Percentiles rank a stretch among this genome's conserved stretches.
phyloP scores from a whole-genome alignment of 2,329 filamentous ascomycete genomes.

The Dactylonectria macrodidyma region DNA sequence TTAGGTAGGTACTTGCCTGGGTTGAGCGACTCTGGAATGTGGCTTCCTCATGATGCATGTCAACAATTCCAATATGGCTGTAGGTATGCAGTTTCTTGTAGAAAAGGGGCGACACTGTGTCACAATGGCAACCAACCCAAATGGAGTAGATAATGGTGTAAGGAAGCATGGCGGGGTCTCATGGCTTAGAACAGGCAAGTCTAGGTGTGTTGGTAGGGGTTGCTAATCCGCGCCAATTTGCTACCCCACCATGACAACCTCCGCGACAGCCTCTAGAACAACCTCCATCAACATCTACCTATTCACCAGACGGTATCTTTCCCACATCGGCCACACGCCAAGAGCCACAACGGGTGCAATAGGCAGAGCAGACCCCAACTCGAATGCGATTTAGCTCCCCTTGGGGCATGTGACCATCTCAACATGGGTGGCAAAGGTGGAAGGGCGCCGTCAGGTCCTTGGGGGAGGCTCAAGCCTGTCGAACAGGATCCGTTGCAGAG shows the following conservation, averaged over 20 bases:
- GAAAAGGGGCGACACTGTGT: not conserved
- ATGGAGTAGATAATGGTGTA: not conserved
- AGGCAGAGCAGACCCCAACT: not conserved
- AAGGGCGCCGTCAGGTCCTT: conserved; percentile 66
- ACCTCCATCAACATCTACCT: conserved; percentile 13
- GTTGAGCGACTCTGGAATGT: too few species aligned
- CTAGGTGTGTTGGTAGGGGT: not conserved
- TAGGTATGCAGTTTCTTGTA: not conserved
- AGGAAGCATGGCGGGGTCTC: conserved; percentile 3
- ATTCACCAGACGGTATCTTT: conserved; percentile 20
- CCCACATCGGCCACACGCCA: conserved; percentile 3
- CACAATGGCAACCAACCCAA: not conserved
- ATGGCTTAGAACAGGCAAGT: not conserved
- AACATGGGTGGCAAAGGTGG: conserved; percentile 51
- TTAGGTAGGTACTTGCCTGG: too few species aligned
- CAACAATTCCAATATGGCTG: not conserved
- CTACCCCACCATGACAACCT: conserved; percentile 28
- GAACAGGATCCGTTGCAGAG: conserved; percentile 83
- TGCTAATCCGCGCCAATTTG: not conserved
- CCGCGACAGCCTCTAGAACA: not conserved
- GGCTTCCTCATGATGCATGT: not conserved
- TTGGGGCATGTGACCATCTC: conserved; percentile 15
- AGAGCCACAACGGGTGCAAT: not conserved
- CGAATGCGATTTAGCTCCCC: not conserved
- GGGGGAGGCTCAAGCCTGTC: conserved; percentile 81